A percentile compares a stretch with the other conserved stretches of the same genome.
Evolutionary conservation across 352 stramenopile species (phyloP).

Genomic region (Phytophthora kernoviae): DNA sequence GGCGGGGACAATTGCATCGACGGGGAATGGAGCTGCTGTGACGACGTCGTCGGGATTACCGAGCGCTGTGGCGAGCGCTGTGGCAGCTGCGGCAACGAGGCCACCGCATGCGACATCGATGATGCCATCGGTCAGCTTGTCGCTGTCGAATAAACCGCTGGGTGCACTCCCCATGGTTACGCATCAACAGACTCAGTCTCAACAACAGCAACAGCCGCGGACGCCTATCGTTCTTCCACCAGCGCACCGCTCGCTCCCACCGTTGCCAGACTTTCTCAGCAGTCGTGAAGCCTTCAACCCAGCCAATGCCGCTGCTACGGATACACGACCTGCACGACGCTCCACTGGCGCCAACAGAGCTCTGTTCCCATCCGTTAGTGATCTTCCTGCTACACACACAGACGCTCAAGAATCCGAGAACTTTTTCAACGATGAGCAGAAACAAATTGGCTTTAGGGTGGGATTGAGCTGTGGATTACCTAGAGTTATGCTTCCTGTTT

Average conservation of each 20-base stretch:
- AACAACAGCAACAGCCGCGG: constrained; percentile 29
- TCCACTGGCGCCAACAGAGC: constrained; percentile 27
- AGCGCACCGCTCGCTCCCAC: constrained; percentile 54
- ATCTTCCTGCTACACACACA: constrained; percentile 36
- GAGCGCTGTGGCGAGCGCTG: constrained; percentile 24
- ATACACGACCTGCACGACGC: constrained; percentile 11
- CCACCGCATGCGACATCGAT: constrained; percentile 28
- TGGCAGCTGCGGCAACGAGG: constrained; percentile 24
- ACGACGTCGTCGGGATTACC: constrained; percentile 22
- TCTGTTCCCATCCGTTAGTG: constrained; percentile 56
- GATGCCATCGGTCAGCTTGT: constrained; percentile 35
- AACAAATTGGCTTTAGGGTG: constrained; percentile 2
- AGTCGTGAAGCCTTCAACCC: constrained; percentile 66
- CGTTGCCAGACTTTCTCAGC: constrained; percentile 69
- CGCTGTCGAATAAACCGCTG: constrained; percentile 34
- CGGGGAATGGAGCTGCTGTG: constrained; percentile 3
- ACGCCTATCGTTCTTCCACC: constrained; percentile 62
- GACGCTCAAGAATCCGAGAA: constrained; percentile 47
- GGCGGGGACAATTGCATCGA: constrained; percentile 19
- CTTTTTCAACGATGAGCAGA: constrained; percentile 51
- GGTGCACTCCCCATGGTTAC: constrained; percentile 26
- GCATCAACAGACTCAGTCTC: constrained; percentile 6
- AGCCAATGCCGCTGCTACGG: constrained; percentile 21
- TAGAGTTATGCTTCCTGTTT: constrained; percentile 1
- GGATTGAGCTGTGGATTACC: not conserved